phyloP scores from a whole-genome alignment of 2,329 filamentous ascomycete species.

The Fusarium devonianum region DNA sequence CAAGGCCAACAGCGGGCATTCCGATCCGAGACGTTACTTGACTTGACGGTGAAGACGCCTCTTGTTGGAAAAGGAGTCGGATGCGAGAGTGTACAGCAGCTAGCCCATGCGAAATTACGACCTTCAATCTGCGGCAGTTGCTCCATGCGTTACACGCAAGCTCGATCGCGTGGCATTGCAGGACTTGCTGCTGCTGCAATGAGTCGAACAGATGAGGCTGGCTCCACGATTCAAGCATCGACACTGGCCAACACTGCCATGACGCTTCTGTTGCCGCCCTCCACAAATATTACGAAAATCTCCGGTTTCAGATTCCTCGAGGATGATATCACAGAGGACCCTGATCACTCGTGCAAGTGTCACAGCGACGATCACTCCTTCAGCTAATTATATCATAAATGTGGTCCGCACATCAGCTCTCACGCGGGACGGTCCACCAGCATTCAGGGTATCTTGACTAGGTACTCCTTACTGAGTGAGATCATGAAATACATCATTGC shows the following conservation, averaged over 20 bases:
- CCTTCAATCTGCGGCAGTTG: slow-evolving; percentile 1
- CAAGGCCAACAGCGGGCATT: slow-evolving; percentile 1
- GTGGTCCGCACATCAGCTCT: slow-evolving; percentile 17
- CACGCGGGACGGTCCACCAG: not conserved
- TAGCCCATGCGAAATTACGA: slow-evolving; percentile 16
- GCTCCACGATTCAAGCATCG: not conserved
- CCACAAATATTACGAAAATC: slow-evolving; percentile 18
- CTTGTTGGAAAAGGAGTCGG: not conserved
- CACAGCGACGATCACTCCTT: slow-evolving; percentile 17
- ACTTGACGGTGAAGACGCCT: no score
- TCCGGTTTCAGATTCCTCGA: slow-evolving; percentile 25
- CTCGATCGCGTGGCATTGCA: slow-evolving; percentile 32
- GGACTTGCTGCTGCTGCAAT: no score
- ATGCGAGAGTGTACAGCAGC: slow-evolving; percentile 2
- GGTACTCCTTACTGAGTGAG: slow-evolving; percentile 5
- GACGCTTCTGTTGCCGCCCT: slow-evolving; percentile 18
- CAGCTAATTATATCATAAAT: slow-evolving; percentile 30
- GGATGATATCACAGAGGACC: slow-evolving; percentile 31
- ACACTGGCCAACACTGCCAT: no score
- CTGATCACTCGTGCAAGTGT: slow-evolving; percentile 2
- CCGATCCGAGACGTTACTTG: slow-evolving; percentile 35
- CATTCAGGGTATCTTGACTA: not conserved
- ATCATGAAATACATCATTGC: slow-evolving; percentile 1
- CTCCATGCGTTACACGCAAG: slow-evolving; percentile 19
- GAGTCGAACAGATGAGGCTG: slow-evolving; percentile 15